Evolutionary conservation across 2,329 filamentous ascomycete species (phyloP), one percentile per base, ranked within the genome.

Genomic region (Penicillium hordei): DNA sequence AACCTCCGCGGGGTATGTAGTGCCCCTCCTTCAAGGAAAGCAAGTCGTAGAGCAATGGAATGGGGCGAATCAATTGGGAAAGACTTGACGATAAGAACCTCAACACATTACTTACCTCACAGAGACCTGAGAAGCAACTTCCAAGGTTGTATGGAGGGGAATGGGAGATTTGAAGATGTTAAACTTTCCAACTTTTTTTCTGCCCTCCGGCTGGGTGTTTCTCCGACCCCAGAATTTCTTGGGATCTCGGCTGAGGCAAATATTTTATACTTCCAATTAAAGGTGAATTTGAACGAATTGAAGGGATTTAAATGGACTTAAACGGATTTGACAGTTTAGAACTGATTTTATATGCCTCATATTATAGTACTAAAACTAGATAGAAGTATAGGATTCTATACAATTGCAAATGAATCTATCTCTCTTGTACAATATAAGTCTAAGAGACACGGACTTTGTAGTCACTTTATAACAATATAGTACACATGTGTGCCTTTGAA

Each of bases 51-150:
- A 15, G 12, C 27, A 40, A 27, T 27, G 50, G 21, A 19, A 46
- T 19, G 21, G 39, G 4, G 7, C 4, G n/a, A 43, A 19, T 13
- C 7, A 34, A 45, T 10, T 31, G 29, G 4, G 19, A 29, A 36
- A 27, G 6, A 23, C 15, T 8, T 17, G 4, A 17, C 1, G 33
- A 25, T 25, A 39, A 25, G 19, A 17, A 44, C 51, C 27, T 2
- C 4, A 27, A 19, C 21, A 29, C 9, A 12, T 40, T 38, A 60
- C 65, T 64, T 15, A 67, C 64, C 63, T 67, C 62, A 45, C 52
- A 61, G 62, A 65, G 54, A 66, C 53, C 60, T 65, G 55, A 65
- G 44, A 62, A 65, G 55, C 62, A 65, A 65, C 60, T 64, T 33
- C 42, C 42, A 44, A 44, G 42, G 42, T 56, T 44, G 45, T 62